Evolutionary conservation across 192 early-diverging fungal species (phyloP).

Genomic region (Rhizoclosmatium globosum): DNA sequence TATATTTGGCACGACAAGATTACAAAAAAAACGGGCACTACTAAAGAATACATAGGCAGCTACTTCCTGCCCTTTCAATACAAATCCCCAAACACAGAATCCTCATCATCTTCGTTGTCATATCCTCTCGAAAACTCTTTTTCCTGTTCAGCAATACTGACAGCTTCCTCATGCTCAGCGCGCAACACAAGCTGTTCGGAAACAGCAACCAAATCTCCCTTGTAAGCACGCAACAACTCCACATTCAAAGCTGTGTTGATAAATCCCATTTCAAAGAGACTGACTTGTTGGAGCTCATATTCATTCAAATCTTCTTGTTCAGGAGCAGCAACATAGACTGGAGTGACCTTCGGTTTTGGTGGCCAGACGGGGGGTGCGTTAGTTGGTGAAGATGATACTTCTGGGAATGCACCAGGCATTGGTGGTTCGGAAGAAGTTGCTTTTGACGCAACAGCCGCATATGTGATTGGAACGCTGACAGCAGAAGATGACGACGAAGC

Average conservation of each 20-base stretch:
- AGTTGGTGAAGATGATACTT: not conserved
- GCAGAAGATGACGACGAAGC: not conserved
- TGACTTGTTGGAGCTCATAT: slow-evolving; percentile 24
- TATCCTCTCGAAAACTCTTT: too few species aligned
- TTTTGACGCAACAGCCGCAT: slow-evolving; percentile 4
- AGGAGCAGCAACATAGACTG: not conserved
- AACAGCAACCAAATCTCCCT: slow-evolving; percentile 34
- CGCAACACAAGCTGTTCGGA: slow-evolving; percentile 21
- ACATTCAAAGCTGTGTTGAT: slow-evolving; percentile 13
- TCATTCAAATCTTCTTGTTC: not conserved
- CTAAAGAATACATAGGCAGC: too few species aligned
- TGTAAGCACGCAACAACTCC: slow-evolving; percentile 8
- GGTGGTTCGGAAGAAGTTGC: not conserved
- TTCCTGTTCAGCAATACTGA: not conserved
- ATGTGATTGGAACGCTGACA: not conserved
- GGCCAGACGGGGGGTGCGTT: not conserved
- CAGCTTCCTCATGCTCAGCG: not conserved
- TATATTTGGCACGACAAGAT: too few species aligned
- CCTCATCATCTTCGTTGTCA: too few species aligned
- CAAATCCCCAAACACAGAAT: too few species aligned
- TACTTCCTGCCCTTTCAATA: too few species aligned
- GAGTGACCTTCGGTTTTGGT: not conserved
- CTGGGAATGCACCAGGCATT: slow-evolving; percentile 28
- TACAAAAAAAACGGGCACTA: too few species aligned
- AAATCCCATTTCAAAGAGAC: slow-evolving; percentile 42